phyloP scores from a whole-genome alignment of 2,329 filamentous ascomycete genomes.

The Colletotrichum viniferum region DNA sequence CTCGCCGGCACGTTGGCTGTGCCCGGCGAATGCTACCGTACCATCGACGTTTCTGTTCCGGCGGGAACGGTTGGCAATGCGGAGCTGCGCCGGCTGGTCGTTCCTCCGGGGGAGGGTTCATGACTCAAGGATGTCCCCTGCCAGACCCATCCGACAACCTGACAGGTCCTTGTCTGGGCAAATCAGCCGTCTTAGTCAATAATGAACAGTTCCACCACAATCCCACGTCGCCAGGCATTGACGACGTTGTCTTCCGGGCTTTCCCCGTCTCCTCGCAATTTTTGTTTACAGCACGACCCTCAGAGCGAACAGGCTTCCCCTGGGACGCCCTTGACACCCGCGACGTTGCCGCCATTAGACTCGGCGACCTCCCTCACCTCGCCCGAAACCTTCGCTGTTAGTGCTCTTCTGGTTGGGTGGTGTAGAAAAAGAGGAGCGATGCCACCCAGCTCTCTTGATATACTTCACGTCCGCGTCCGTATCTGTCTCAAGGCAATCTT shows the following conservation, averaged over 20 bases:
- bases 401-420: neutral
- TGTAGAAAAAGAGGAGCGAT: neutral
- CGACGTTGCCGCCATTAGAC: neutral
- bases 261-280: neutral
- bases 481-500: neutral
- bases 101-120: neutral
- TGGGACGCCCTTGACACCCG: neutral
- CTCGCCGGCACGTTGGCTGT: neutral
- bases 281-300: neutral
- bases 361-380: neutral
- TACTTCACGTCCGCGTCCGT: neutral
- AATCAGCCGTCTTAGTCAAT: neutral
- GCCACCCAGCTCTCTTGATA: neutral
- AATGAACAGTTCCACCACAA: neutral
- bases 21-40: constrained; percentile 3
- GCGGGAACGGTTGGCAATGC: neutral
- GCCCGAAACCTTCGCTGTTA: neutral
- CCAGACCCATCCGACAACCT: neutral
- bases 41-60: neutral
- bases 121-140: constrained; percentile 1
- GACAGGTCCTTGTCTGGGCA: neutral
- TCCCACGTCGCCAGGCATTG: neutral
- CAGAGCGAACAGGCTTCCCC: neutral
- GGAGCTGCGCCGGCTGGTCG: neutral
- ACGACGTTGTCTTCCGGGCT: neutral